Base-by-base conservation (phyloP, 2,329 filamentous ascomycete species). In the Scytalidium sp. region DNA sequence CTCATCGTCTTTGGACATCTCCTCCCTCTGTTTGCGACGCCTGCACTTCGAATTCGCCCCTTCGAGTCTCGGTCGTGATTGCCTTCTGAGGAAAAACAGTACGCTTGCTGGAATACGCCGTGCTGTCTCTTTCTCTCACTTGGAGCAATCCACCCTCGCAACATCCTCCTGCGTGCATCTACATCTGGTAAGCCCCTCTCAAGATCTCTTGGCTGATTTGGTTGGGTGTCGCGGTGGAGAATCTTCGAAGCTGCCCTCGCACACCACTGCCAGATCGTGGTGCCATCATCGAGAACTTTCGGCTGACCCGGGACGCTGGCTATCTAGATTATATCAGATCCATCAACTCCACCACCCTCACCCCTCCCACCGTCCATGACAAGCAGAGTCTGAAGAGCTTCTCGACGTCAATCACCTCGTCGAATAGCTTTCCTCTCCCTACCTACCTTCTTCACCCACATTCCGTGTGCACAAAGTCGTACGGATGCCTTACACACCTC, bases 401-500 rank as follows among this genome's bases (percentile, higher is more conserved):
- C 13, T 54, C 53, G 53, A 58, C 51, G 46, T 49, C 44, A 36
- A 36, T 45, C 42, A 43, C 41, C 40, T 19, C 48, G 52, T 58
- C 52, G 52, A 56, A 48, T 46, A 54, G 46, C 46, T 41, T 56
- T 46, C 54, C 46, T 45, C 50, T 43, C n/a, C n/a, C n/a, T 47
- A 51, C 58, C 41, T 51, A 50, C 43, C 21, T 47, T 32, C 39
- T 41, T 42, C 19, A 32, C 49, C 39, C 43, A 47, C 10, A 19
- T 21, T 43, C 41, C 47, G 41, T 45, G 41, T 32, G 51, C 48
- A 32, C 50, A 50, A 47, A 53, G n/a, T 53, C 66, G 67, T 63
- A 67, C 70, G 79, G 75, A 94, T 94, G 89, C 89, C 89, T 83
- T 94, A 94, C 76, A 94, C 89, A 70, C 88, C 89, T 53, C 89